Evolutionary conservation across 306 rosid genomes (phyloP), one percentile per base, ranked within the genome.

Genomic region (Cucurbita pepo): DNA sequence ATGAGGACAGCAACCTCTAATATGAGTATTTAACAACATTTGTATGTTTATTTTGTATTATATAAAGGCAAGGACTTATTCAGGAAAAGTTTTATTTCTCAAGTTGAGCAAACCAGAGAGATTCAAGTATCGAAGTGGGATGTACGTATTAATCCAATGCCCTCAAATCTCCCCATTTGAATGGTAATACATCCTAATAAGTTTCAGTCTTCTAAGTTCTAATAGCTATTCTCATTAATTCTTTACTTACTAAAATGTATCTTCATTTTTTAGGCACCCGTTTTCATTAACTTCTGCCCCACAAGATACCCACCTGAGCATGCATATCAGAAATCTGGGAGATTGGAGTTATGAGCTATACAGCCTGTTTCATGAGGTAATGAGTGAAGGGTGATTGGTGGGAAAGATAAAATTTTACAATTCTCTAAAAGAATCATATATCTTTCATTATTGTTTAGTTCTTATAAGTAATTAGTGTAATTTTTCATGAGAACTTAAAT

Each of bases 261-360:
- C 58, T 78, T 74, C 56, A 74, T 74, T 53, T 85, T 75, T 73
- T 88, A 90, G 97, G 96, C 97, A 92, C 55, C 96, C 97, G n/a
- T 92, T 85, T 82, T 90, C 97, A 76, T 78, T 92, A 77, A 92
- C 95, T 81, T 92, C 97, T 55, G 92, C 91, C 58, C 95, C 95
- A 70, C 85, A 85, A 81, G 96, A 92, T 75, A 86, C 84, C 21
- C 82, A 83, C 84, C 88, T 92, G 30, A 92, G 91, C 45, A 92
- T 89, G 73, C 97, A 92, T 78, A 90, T 92, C 50, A 80, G 95
- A 86, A 85, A 90, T 70, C 83, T 83, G 15, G 96, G 97, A 65
- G 97, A 90, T 76, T 88, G 97, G 97, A 92, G 96, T 79, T 80
- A 83, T 80, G 82, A 87, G 72, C 79, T 88, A 54, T 84, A 88